Percentiles rank a stretch among this genome's conserved stretches.
phyloP scores from a whole-genome alignment of 2,329 filamentous ascomycete species.

The Davidsoniella neocaledoniae region DNA sequence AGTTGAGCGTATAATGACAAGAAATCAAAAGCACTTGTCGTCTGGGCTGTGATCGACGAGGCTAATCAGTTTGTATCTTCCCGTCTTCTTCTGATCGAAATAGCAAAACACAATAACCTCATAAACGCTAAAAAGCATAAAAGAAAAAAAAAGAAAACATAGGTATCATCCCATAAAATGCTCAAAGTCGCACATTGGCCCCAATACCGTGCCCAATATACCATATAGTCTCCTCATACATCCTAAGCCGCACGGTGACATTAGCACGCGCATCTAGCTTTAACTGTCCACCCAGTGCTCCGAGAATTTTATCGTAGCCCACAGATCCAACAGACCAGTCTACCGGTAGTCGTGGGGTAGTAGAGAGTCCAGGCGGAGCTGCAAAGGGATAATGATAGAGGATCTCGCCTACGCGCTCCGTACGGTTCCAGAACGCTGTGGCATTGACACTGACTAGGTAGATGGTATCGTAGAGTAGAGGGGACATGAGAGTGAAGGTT shows the following conservation, averaged over 20 bases:
- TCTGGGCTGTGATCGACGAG: no score
- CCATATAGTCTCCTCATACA: conserved; percentile 57
- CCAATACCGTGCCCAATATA: conserved; percentile 56
- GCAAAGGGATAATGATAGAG: conserved; percentile 57
- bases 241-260: conserved; percentile 56
- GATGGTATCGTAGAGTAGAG: conserved; percentile 54
- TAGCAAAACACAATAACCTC: neutral
- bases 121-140: neutral
- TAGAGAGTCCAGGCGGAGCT: conserved; percentile 55
- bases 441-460: conserved; percentile 69
- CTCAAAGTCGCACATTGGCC: conserved; percentile 40
- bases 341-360: conserved; percentile 65
- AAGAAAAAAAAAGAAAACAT: conserved; percentile 1
- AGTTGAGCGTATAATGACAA: neutral
- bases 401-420: conserved; percentile 62
- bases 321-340: conserved; percentile 60
- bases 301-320: conserved; percentile 65
- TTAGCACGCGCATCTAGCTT: conserved; percentile 64
- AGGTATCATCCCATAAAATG: neutral
- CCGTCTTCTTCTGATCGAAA: neutral
- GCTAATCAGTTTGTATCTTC: neutral
- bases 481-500: conserved; percentile 67
- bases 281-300: conserved; percentile 64
- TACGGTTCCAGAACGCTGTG: conserved; percentile 69
- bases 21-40: neutral